These are phyloP conservation scores for Pseudoneurospora amorphoporcata DNA, from an alignment of 495 filamentous ascomycete species.

Conservation along the genomic window DNA sequence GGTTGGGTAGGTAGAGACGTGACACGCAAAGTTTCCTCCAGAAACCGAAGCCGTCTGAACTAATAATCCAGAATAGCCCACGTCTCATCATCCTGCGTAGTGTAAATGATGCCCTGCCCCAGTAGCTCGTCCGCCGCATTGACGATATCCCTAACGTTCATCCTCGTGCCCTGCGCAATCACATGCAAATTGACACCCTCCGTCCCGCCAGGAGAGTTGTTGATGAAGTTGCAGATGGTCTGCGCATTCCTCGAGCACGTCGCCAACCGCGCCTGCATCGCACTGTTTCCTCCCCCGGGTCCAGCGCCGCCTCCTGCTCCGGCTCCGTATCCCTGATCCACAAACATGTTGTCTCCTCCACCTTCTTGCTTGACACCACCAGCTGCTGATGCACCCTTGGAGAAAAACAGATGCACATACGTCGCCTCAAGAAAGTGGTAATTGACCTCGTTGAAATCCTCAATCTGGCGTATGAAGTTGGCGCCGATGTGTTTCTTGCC, in stretches of 20 bases:
- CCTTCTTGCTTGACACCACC: slow-evolving; percentile 27
- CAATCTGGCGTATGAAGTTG: slow-evolving; percentile 67
- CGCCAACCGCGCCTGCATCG: slow-evolving; percentile 26
- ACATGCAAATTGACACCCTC: slow-evolving; percentile 67
- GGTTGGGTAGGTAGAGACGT: neutral
- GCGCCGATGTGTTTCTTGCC: slow-evolving; percentile 71
- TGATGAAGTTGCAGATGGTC: slow-evolving; percentile 58
- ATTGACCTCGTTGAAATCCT: slow-evolving; percentile 82
- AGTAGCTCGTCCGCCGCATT: slow-evolving; percentile 72
- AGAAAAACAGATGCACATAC: slow-evolving; percentile 75
- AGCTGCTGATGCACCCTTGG: slow-evolving; percentile 39
- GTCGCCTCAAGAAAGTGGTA: slow-evolving; percentile 84
- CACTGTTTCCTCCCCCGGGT: slow-evolving; percentile 1
- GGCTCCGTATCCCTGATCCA: slow-evolving; percentile 35
- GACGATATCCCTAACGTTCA: slow-evolving; percentile 58
- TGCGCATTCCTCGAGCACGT: slow-evolving; percentile 45
- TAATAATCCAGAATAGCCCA: slow-evolving; percentile 62
- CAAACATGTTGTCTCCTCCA: slow-evolving; percentile 43
- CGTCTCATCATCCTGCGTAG: slow-evolving; percentile 81
- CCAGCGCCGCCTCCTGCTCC: slow-evolving; percentile 15
- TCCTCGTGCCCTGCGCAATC: slow-evolving; percentile 51
- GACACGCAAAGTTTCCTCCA: neutral
- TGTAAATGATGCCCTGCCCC: slow-evolving; percentile 64
- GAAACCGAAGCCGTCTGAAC: neutral
- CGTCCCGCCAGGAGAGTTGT: slow-evolving; percentile 52